Conservation (phyloP, 768 basidiomycete species). For the Cantharellus cinnabarinus region DNA sequence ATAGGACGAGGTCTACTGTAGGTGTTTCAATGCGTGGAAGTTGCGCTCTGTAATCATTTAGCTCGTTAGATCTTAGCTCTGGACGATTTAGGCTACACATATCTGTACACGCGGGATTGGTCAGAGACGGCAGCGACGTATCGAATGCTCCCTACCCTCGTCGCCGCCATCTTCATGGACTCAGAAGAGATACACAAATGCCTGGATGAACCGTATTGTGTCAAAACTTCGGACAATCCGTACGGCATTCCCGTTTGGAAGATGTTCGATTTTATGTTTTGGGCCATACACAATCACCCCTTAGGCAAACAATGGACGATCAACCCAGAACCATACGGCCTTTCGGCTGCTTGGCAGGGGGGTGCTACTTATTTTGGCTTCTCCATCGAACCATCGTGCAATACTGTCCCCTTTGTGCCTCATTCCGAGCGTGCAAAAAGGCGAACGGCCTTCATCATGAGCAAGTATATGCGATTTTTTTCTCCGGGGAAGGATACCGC, state of each 20-base stretch:
- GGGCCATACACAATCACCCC: neutral
- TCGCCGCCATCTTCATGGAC: neutral
- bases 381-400: neutral
- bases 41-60: neutral
- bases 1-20: neutral
- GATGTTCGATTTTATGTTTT: constrained; percentile 1
- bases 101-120: neutral
- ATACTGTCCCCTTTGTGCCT: neutral
- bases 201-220: neutral
- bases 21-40: neutral
- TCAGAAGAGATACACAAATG: neutral
- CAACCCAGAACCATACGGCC: neutral
- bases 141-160: neutral
- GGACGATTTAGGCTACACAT: constrained; percentile 2
- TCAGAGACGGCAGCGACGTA: neutral
- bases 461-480: constrained; percentile 1
- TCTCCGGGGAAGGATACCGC: neutral
- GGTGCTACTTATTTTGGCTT: constrained; percentile 3
- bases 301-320: constrained; percentile 2
- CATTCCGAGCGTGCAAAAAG: neutral
- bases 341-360: neutral
- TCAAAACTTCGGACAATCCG: neutral
- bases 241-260: constrained; percentile 2
- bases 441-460: constrained; percentile 1
- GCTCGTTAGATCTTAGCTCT: neutral